Evolutionary conservation across 257 asterid species (phyloP).

Genomic region (Plantago major): DNA sequence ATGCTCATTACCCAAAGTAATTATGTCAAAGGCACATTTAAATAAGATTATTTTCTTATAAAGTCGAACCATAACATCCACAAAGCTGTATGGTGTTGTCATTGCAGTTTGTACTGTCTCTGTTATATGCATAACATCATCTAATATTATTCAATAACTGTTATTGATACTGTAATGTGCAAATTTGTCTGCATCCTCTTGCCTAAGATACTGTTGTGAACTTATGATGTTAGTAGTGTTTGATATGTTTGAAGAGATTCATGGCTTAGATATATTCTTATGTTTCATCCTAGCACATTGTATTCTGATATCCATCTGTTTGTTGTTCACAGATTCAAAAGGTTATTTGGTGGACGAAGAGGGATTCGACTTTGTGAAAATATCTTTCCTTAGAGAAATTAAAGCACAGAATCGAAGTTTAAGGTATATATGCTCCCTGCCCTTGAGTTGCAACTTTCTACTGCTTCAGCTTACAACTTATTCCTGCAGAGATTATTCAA

Average conservation of each 20-base stretch:
- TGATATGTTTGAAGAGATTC: neutral
- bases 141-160: neutral
- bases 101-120: neutral
- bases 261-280: neutral
- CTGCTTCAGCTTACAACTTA: slow-evolving; percentile 26
- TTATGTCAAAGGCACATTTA: too few relatives aligned
- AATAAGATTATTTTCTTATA: too few relatives aligned
- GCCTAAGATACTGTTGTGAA: too few relatives aligned
- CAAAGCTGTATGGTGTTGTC: too few relatives aligned
- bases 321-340: slow-evolving; percentile 62
- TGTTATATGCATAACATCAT: neutral
- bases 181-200: too few relatives aligned
- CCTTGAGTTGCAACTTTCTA: slow-evolving; percentile 2
- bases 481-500: slow-evolving; percentile 85
- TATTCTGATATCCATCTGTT: slow-evolving; percentile 23
- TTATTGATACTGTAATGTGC: neutral
- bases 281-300: neutral
- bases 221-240: neutral
- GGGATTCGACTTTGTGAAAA: slow-evolving; percentile 92
- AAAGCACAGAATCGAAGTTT: slow-evolving; percentile 90
- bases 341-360: slow-evolving; percentile 98
- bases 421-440: slow-evolving; percentile 46
- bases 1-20: too few relatives aligned
- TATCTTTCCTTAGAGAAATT: slow-evolving; percentile 78
- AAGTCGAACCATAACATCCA: too few relatives aligned